These are phyloP conservation scores for Durio zibethinus DNA, from an alignment of 345 rosid genomes.

Conservation along the genomic window DNA sequence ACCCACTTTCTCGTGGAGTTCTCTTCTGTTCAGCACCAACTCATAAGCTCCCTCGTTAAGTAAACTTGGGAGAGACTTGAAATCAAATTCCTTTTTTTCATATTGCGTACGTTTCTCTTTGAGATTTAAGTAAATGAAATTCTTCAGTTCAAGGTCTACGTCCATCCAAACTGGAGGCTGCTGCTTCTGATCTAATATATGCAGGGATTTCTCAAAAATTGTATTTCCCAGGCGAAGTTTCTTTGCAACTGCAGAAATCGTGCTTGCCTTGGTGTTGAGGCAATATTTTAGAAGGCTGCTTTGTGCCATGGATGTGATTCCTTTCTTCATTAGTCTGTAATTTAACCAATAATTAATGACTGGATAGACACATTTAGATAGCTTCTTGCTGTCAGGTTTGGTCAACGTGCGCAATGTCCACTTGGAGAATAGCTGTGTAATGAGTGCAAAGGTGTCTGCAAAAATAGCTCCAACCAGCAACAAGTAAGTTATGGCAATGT, in stretches of 20 bases:
- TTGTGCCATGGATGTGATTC: constrained; percentile 18
- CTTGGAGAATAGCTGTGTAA: constrained; percentile 14
- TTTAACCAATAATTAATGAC: background rate
- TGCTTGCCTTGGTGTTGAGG: background rate
- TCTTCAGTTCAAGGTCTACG: background rate
- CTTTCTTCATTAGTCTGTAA: background rate
- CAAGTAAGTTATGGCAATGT: constrained; percentile 12
- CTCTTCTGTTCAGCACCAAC: background rate
- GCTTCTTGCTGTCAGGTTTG: background rate
- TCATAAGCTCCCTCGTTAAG: background rate
- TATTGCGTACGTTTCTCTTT: background rate
- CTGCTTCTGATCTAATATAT: background rate
- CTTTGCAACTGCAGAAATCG: background rate
- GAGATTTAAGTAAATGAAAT: constrained; percentile 5
- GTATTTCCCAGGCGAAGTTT: background rate
- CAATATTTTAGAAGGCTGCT: constrained; percentile 15
- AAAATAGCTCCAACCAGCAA: constrained; percentile 20
- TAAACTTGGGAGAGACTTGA: background rate
- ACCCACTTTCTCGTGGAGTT: background rate
- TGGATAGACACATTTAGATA: background rate
- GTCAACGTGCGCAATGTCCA: constrained; percentile 2
- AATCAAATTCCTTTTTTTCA: background rate
- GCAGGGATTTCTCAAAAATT: background rate
- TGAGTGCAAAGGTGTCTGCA: constrained; percentile 18
- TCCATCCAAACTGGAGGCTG: background rate